Base-by-base conservation (phyloP, 1,284 basidiomycete species). In the Pulchroboletus neoregius region DNA sequence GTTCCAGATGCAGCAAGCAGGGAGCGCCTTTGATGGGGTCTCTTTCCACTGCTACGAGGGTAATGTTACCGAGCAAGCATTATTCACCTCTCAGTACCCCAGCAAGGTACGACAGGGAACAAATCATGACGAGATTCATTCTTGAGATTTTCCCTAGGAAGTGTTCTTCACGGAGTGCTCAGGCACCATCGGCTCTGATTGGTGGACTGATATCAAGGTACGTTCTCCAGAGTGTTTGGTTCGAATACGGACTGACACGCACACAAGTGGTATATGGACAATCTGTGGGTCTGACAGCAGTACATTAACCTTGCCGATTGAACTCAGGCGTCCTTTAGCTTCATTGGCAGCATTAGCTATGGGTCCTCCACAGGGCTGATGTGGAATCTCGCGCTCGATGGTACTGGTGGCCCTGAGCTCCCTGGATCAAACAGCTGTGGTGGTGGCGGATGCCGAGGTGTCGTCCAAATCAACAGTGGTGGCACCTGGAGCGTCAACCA, bases 121-220 rank as follows among this genome's bases (percentile, higher is more conserved):
- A 2, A 22, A 34, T 37, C 9, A 3, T 5, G 8, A 9, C 3
- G 18, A 41, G 15, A 32, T n/a, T 16, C 15, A 24, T 40, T 33
- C 5, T 23, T 49, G 20, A 50, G 6, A 28, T 33, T 36, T 9
- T 23, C 23, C 12, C 8, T 20, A 64, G 62, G 72, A 74, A 52
- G 68, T 78, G 8, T 75, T 73, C 64, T 70, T 78, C 52, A 76
- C 76, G 4, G 78, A 79, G 48, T 78, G 78, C 55, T 64, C 73
- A 8, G 76, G 77, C n/a, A 61, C 56, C 5, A 60, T 72, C 39
- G 74, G 74, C 22, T 76, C 75, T n/a, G 84, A 88, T 61, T 88
- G 84, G 84, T 89, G 85, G 84, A 71, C 66, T 46, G 83, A 87
- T 54, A 81, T 87, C 63, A 87, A 87, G 73, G 83, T 79, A 55